Evolutionary conservation across 768 basidiomycete genomes (phyloP).

Genomic region (Mycena amicta): DNA sequence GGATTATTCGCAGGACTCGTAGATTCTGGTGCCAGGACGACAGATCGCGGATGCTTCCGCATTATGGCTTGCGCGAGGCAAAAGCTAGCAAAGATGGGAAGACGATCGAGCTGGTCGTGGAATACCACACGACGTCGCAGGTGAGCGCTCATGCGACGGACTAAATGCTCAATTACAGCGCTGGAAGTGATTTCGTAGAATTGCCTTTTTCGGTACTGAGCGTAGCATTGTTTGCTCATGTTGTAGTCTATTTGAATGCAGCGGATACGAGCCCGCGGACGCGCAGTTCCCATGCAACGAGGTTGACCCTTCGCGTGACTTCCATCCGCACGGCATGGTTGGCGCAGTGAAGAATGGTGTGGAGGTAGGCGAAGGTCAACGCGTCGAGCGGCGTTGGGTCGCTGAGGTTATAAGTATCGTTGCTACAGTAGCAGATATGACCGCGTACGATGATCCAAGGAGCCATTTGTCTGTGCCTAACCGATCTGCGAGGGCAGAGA

Average conservation of each 20-base stretch:
- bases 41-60: constrained; percentile 32
- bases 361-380: constrained; percentile 79
- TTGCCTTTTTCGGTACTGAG: no score
- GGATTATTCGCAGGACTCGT: not conserved
- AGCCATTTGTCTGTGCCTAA: constrained; percentile 82
- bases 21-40: no score
- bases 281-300: constrained; percentile 78
- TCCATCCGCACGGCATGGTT: constrained; percentile 55
- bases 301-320: constrained; percentile 71
- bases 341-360: constrained; percentile 55
- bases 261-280: constrained; percentile 61
- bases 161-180: no score
- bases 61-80: constrained; percentile 36
- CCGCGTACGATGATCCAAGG: constrained; percentile 66
- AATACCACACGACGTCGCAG: no score
- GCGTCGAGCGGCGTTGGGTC: constrained; percentile 81
- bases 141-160: no score
- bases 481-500: constrained; percentile 71
- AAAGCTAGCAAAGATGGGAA: constrained; percentile 27
- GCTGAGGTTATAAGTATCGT: constrained; percentile 46
- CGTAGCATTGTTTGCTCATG: no score
- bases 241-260: constrained; percentile 43
- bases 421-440: not conserved
- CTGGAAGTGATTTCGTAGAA: no score
- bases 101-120: constrained; percentile 33